Evolutionary conservation across 371 early-diverging fungal species (phyloP).

Genomic region (Rhizopus delemar): DNA sequence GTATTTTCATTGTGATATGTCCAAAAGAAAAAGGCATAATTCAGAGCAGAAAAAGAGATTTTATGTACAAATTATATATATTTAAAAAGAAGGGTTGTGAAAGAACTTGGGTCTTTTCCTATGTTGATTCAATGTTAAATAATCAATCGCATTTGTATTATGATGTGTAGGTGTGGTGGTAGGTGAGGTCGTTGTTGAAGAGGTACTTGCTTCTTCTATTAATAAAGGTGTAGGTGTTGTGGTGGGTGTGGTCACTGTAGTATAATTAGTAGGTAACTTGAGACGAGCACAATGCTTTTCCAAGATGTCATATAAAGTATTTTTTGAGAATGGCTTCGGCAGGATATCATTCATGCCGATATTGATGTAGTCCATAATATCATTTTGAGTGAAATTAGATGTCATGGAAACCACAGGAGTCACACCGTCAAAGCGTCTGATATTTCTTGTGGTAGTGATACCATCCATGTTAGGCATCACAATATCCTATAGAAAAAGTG

Average conservation of each 20-base stretch:
- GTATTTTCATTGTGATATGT: too few relatives aligned
- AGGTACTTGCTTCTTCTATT: slow-evolving; percentile 2
- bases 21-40: too few relatives aligned
- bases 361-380: slow-evolving; percentile 69
- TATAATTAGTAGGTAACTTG: slow-evolving; percentile 25
- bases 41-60: not conserved
- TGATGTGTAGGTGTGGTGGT: slow-evolving; percentile 5
- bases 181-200: slow-evolving; percentile 6
- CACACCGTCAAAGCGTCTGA: slow-evolving; percentile 71
- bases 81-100: not conserved
- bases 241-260: slow-evolving; percentile 23
- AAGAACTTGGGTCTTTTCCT: slow-evolving; percentile 2
- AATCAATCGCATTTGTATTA: not conserved
- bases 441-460: slow-evolving; percentile 68
- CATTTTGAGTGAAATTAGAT: slow-evolving; percentile 66
- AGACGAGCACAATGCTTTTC: slow-evolving; percentile 68
- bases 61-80: not conserved
- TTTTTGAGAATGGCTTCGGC: slow-evolving; percentile 75
- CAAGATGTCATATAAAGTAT: slow-evolving; percentile 54
- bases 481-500: slow-evolving; percentile 56
- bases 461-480: slow-evolving; percentile 80
- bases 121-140: slow-evolving; percentile 4
- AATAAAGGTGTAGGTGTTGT: not conserved
- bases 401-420: slow-evolving; percentile 86
- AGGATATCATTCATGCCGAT: slow-evolving; percentile 84